Percentiles rank a stretch among this genome's conserved stretches.
These are phyloP conservation scores for Neurospora terricola DNA, from an alignment of 495 filamentous ascomycete genomes.

Conservation along the genomic window DNA sequence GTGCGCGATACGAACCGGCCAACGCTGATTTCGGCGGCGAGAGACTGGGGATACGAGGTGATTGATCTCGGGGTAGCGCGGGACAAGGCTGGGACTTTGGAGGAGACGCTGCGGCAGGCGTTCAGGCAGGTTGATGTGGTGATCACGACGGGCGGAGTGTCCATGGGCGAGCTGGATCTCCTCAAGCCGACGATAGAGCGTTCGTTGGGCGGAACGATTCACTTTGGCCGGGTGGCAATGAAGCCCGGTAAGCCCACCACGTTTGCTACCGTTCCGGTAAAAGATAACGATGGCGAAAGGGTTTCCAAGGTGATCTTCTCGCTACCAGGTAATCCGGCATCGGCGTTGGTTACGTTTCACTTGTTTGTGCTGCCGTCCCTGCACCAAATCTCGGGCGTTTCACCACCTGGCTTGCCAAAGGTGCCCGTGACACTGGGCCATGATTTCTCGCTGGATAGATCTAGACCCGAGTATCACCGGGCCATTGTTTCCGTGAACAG, in stretches of 20 bases:
- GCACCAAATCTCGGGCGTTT: conserved; percentile 55
- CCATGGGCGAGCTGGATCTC: conserved; percentile 96
- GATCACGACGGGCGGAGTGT: conserved; percentile 89
- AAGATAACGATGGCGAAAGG: conserved; percentile 47
- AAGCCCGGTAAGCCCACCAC: conserved; percentile 97
- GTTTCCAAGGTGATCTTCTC: conserved; percentile 71
- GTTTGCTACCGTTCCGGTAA: conserved; percentile 76
- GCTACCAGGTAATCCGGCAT: conserved; percentile 89
- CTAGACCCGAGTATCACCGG: conserved; percentile 81
- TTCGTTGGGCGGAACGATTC: conserved; percentile 80
- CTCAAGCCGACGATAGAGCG: conserved; percentile 96
- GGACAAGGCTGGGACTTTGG: conserved; percentile 70
- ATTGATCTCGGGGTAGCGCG: conserved; percentile 81
- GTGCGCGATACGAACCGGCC: conserved; percentile 91
- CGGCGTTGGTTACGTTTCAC: conserved; percentile 83
- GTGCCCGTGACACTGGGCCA: conserved; percentile 64
- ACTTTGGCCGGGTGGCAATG: conserved; percentile 95
- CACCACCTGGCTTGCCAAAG: conserved; percentile 55
- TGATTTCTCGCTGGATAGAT: conserved; percentile 58
- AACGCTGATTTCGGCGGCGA: conserved; percentile 65
- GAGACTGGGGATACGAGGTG: conserved; percentile 66
- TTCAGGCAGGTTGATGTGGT: conserved; percentile 69
- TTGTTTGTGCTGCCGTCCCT: conserved; percentile 87
- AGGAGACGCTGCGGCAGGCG: conserved; percentile 62
- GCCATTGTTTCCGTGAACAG: conserved; percentile 50